Percentiles rank a stretch among this genome's conserved stretches.
These are phyloP conservation scores for Yamadazyma epiphylla DNA, from an alignment of 1,139 yeast species.

Conservation along the genomic window DNA sequence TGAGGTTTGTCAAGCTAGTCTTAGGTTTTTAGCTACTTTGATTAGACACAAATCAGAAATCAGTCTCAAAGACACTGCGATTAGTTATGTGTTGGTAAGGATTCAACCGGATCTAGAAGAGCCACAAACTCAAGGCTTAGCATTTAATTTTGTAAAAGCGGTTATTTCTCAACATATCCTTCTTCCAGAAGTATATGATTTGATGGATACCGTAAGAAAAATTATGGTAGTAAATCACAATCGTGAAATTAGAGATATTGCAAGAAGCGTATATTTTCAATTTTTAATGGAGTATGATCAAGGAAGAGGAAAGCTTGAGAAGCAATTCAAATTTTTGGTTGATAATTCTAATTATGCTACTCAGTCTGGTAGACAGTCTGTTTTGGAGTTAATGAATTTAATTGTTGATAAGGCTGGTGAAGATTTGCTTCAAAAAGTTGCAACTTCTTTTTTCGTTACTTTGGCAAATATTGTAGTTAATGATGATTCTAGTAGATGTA, in stretches of 20 bases:
- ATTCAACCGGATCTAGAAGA: constrained; percentile 88
- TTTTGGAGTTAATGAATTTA: constrained; percentile 78
- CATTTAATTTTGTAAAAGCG: constrained; percentile 78
- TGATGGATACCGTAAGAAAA: constrained; percentile 75
- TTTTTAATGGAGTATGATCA: constrained; percentile 95
- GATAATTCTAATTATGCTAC: constrained; percentile 83
- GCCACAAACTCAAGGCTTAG: constrained; percentile 83
- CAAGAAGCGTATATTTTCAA: constrained; percentile 79
- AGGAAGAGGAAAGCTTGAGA: constrained; percentile 79
- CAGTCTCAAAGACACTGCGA: constrained; percentile 63
- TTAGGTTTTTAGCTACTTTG: constrained; percentile 70
- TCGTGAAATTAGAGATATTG: constrained; percentile 76
- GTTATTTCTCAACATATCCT: constrained; percentile 68
- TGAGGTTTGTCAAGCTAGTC: constrained; percentile 78
- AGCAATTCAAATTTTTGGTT: constrained; percentile 79
- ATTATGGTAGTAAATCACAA: constrained; percentile 91
- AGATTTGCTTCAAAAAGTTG: constrained; percentile 57
- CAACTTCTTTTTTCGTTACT: constrained; percentile 78
- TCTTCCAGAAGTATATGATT: constrained; percentile 87
- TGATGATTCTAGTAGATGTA: constrained; percentile 77
- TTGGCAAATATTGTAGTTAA: constrained; percentile 73
- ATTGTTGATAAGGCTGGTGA: constrained; percentile 65
- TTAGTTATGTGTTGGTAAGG: constrained; percentile 72
- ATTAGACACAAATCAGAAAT: constrained; percentile 68
- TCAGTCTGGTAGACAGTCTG: constrained; percentile 83